Evolutionary conservation across 2,329 filamentous ascomycete species (phyloP).

Genomic region (Camillea tinctor): DNA sequence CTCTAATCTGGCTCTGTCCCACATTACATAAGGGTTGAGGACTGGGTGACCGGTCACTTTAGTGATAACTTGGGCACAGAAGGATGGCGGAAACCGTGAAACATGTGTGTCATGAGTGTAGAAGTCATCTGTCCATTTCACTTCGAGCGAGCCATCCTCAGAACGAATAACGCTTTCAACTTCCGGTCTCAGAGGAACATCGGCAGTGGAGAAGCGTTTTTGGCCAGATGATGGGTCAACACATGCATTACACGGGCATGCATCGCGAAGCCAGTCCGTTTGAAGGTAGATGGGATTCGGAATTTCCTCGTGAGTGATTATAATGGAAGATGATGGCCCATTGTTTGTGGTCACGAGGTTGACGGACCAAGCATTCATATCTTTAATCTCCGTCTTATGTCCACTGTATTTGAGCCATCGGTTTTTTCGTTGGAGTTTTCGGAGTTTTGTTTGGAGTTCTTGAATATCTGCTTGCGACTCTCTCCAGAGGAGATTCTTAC

Average conservation of each 20-base stretch:
- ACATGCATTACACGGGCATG: slow-evolving; percentile 56
- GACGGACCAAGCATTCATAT: too few relatives aligned
- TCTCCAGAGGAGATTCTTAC: too few relatives aligned
- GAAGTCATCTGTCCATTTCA: slow-evolving; percentile 59
- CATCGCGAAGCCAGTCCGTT: slow-evolving; percentile 49
- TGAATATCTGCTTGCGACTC: too few relatives aligned
- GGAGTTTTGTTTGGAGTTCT: too few relatives aligned
- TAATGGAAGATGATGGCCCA: too few relatives aligned
- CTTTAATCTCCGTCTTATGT: too few relatives aligned
- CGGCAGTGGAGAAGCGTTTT: slow-evolving; percentile 63
- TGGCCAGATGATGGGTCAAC: slow-evolving; percentile 59
- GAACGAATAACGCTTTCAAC: slow-evolving; percentile 36
- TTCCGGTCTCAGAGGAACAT: slow-evolving; percentile 50
- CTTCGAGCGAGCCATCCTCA: slow-evolving; percentile 45
- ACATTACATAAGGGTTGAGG: background rate
- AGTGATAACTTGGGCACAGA: slow-evolving; percentile 16
- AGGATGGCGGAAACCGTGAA: slow-evolving; percentile 34
- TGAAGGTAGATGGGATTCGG: background rate
- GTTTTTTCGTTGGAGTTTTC: too few relatives aligned
- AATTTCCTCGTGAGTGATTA: background rate
- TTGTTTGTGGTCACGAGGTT: too few relatives aligned
- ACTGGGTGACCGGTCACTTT: background rate
- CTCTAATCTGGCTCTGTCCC: slow-evolving; percentile 37
- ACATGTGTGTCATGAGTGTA: slow-evolving; percentile 27
- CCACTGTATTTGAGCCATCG: too few relatives aligned